Conservation (phyloP, 108 stramenopile species). For the Pseudonitzschia pungens region DNA sequence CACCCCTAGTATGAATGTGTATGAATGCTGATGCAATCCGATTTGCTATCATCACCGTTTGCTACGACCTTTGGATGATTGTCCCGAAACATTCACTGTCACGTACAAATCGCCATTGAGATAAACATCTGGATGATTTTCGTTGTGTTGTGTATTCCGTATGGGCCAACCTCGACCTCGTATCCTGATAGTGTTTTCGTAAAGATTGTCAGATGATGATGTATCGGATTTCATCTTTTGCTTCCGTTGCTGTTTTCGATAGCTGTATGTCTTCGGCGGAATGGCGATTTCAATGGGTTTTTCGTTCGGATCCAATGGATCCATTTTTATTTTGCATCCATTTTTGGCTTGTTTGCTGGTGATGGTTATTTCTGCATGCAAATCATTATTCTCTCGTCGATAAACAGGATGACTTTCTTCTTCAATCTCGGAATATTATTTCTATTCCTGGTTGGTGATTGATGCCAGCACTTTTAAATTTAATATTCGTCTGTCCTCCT, state of each 20-base stretch:
- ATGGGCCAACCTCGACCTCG: conserved; percentile 70
- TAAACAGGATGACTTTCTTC: conserved; percentile 54
- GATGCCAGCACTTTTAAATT: conserved; percentile 22
- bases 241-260: conserved; percentile 14
- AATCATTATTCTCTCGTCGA: conserved; percentile 57
- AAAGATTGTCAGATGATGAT: not conserved
- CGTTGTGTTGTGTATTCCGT: conserved; percentile 15
- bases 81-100: not conserved
- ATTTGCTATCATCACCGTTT: not conserved
- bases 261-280: conserved; percentile 20
- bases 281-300: conserved; percentile 41
- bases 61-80: not conserved
- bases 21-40: not conserved
- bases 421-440: conserved; percentile 64
- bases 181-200: conserved; percentile 43
- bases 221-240: not conserved
- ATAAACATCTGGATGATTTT: conserved; percentile 9
- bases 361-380: conserved; percentile 48
- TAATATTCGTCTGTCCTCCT: conserved; percentile 52
- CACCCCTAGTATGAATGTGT: too few relatives aligned
- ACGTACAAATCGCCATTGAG: conserved; percentile 16
- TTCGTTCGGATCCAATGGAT: conserved; percentile 39
- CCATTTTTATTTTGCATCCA: conserved; percentile 57
- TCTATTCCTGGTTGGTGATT: conserved; percentile 32
- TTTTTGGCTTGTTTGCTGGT: conserved; percentile 29